Base-by-base conservation (phyloP, 1,139 yeast genomes). In the Zygotorulaspora mrakii region DNA sequence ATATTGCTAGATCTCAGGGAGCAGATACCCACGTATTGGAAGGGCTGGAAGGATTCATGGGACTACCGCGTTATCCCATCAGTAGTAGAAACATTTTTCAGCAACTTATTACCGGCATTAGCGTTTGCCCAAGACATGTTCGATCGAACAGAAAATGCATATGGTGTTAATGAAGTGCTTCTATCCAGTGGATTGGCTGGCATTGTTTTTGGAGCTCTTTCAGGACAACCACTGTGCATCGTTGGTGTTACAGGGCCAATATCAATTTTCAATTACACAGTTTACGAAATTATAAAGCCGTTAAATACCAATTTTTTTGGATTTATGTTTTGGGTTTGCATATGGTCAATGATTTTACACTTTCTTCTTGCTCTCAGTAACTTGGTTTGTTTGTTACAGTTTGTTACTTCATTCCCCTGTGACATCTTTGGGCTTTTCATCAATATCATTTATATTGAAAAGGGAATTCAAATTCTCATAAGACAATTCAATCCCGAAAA, bases 201-300 rank as follows among this genome's bases (percentile, higher is more conserved):
- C 0, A 75, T 89, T 4, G 79, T 83, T 2, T 91, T 91, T 69
- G 96, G 97, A 0, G 55, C 84, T 5, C 69, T 89, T 42, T 73
- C 84, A 0, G 97, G 97, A 0, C 96, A 89, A 53, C 97, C 98
- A 0, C 65, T 91, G 25, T 86, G 95, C 55, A 85, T 91, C 23
- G 97, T 91, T n/a, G 98, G 98, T 3, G 97, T 91, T 3, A 91
- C 98, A 0, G 95, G 97, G 39, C 97, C 97, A 0, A 81, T 91
- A 10, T 70, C 95, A 2, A 88, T 91, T 43, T 89, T 91, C 70
- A 85, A 87, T 59, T 87, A 87, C 54, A 89, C 97, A 0, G 91
- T 91, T 1, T 91, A 84, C 60, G 87, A 86, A 45, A 74, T 91
- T 33, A 76, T 91, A 22, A 69, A 69, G 30, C 81, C 85, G 0